phyloP scores from a whole-genome alignment of 345 rosid species.

The Populus simonii region DNA sequence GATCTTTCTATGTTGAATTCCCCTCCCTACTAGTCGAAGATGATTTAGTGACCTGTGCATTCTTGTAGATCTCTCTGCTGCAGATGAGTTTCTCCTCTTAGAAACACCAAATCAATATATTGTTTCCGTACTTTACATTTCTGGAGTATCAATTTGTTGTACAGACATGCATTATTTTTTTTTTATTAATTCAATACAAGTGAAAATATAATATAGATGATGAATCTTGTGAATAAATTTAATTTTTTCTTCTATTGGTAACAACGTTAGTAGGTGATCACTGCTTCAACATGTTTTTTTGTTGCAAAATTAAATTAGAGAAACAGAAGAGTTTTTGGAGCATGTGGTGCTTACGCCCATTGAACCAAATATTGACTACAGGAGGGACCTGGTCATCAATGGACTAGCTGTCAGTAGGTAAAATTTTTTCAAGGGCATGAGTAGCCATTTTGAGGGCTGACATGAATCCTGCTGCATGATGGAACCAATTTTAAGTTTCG shows the following conservation, averaged over 20 bases:
- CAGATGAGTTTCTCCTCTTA: conserved; percentile 60
- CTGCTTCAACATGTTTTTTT: conserved; percentile 6
- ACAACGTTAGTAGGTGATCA: neutral
- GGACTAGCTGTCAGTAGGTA: neutral
- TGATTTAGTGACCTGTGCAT: conserved; percentile 29
- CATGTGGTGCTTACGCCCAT: neutral
- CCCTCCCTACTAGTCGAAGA: conserved; percentile 29
- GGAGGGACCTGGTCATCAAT: neutral
- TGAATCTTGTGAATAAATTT: neutral
- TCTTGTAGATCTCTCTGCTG: conserved; percentile 42
- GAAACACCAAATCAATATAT: conserved; percentile 38
- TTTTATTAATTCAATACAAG: conserved; percentile 19
- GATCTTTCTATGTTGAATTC: conserved; percentile 18
- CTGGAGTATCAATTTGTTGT: conserved; percentile 30
- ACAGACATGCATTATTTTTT: conserved; percentile 31
- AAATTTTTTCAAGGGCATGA: neutral
- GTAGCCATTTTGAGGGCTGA: neutral
- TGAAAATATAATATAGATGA: conserved; percentile 8
- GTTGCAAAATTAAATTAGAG: neutral
- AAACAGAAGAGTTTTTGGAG: conserved; percentile 3
- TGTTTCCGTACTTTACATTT: conserved; percentile 21
- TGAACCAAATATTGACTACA: neutral
- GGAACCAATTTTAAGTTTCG: neutral
- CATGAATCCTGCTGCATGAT: neutral
- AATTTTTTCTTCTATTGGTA: neutral